phyloP scores from a whole-genome alignment of 2,329 filamentous ascomycete genomes.

The Clarireedia sp. region DNA sequence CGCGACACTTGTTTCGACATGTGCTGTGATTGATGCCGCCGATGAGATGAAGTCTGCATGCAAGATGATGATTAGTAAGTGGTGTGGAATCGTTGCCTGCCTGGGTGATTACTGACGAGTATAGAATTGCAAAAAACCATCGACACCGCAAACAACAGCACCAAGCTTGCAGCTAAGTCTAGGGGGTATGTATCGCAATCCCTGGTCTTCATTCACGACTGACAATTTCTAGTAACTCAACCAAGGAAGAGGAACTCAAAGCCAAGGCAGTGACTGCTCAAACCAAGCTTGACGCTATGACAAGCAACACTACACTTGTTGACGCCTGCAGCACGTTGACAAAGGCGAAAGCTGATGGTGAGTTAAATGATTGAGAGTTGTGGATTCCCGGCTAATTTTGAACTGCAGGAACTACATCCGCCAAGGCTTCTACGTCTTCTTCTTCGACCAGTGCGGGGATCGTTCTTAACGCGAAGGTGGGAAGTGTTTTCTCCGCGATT shows the following conservation, averaged over 20 bases:
- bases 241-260: constrained; percentile 8
- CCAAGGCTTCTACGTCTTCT: neutral
- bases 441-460: neutral
- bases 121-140: constrained; percentile 13
- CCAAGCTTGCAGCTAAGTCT: constrained; percentile 8
- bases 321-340: constrained; percentile 9
- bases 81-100: too few relatives aligned
- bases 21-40: constrained; percentile 29
- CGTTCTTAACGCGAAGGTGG: neutral
- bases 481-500: neutral
- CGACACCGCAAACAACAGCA: constrained; percentile 10
- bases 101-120: neutral
- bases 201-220: neutral
- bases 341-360: neutral
- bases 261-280: constrained; percentile 9
- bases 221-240: constrained; percentile 9
- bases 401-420: neutral
- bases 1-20: constrained; percentile 31
- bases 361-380: too few relatives aligned
- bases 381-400: too few relatives aligned
- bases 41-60: constrained; percentile 9
- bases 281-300: constrained; percentile 8
- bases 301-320: constrained; percentile 15
- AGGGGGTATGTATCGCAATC: neutral
- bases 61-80: constrained; percentile 1